Evolutionary conservation across 2,329 filamentous ascomycete genomes (phyloP).

Genomic region (Colletotrichum chrysophilum): DNA sequence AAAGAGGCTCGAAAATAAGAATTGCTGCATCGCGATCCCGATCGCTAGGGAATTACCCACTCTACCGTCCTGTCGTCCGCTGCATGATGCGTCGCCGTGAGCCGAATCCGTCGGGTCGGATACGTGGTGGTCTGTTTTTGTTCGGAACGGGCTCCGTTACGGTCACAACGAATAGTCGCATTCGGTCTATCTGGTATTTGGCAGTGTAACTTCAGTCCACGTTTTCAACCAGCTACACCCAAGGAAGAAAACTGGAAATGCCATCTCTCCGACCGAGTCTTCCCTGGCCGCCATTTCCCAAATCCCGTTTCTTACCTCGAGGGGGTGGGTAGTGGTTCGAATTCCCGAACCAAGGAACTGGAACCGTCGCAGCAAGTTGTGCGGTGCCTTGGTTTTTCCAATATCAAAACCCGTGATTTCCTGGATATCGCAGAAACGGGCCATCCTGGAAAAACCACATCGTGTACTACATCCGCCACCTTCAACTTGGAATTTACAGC

Average conservation of each 20-base stretch:
- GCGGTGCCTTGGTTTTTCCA: not conserved
- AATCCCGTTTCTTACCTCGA: not conserved
- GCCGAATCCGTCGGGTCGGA: not conserved
- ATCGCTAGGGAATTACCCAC: not conserved
- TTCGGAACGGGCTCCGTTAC: constrained; percentile 4
- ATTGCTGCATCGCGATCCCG: not conserved
- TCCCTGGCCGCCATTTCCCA: not conserved
- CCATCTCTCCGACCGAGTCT: not conserved
- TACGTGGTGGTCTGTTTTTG: not conserved
- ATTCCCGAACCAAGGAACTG: not conserved
- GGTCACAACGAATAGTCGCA: not conserved
- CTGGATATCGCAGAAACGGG: not conserved
- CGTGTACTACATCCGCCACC: not conserved
- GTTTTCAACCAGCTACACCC: not conserved
- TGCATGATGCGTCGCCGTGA: not conserved
- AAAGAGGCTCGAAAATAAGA: not conserved
- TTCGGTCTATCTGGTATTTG: not conserved
- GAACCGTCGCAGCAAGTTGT: not conserved
- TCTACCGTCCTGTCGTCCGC: not conserved
- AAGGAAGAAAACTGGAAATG: not conserved
- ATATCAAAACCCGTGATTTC: not conserved
- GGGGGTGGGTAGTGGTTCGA: not conserved
- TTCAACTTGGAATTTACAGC: not conserved
- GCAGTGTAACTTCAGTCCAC: not conserved
- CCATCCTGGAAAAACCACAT: not conserved